Evolutionary conservation across 768 basidiomycete genomes (phyloP), one percentile per base, ranked within the genome.

Genomic region (Clathrus columnatus): DNA sequence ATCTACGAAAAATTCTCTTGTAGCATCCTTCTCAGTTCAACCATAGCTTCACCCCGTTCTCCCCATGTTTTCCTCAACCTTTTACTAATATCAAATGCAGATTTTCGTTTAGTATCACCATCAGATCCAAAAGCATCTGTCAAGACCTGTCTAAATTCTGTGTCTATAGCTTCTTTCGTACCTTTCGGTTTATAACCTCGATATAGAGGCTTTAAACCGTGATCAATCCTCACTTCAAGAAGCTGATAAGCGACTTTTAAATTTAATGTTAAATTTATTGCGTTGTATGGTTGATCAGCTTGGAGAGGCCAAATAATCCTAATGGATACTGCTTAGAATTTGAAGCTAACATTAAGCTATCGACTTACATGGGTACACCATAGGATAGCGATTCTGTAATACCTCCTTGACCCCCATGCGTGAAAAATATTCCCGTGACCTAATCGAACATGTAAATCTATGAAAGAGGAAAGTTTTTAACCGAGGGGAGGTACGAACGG

Each of bases 251-350:
- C 30, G 7, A 61, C 50, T n/a, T 61, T 28, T 41, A 59, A 50
- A 21, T 56, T 60, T 11, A 56, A 41, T 17, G 57, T 29, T 44
- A 63, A 57, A 48, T 61, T 60, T 4, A 57, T 60, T n/a, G 63
- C 57, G 54, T 64, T 63, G 11, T 48, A 23, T 17, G 60, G 56
- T 41, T 67, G 66, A 54, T 67, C 66, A 1, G 52, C 64, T n/a
- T 46, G 45, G 57, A 61, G 61, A 0, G 66, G 66, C 66, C 66
- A 65, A 32, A 60, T 60, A 46, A 67, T 67, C 48, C 62, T 59
- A 21, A 18, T 47, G n/a, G n/a, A n/a, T n/a, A n/a, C n/a, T n/a
- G n/a, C n/a, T n/a, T n/a, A n/a, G n/a, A n/a, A n/a, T n/a, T n/a
- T n/a, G n/a, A 16, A 30, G 16, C n/a, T n/a, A n/a, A n/a, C n/a